Evolutionary conservation across 371 early-diverging fungal genomes (phyloP), one percentile per base, ranked within the genome.

Genomic region (Smittium mucronatum): DNA sequence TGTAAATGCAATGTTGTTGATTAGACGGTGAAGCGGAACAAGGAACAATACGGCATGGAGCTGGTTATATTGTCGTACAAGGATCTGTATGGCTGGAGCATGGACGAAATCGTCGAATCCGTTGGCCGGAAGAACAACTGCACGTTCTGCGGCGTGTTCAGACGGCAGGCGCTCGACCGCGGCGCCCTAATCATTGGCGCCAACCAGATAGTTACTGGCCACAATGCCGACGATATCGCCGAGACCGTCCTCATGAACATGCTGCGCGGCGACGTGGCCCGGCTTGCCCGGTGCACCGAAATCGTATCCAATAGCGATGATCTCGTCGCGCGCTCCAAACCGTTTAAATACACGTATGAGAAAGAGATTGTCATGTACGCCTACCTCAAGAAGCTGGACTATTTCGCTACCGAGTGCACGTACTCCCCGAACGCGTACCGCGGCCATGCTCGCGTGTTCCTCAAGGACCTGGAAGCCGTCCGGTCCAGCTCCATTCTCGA

Each of bases 301-400:
- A 97, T 97, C 70, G 83, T 87, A 25, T 96, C 96, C 5, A 83
- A 86, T 28, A 89, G 92, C 70, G 76, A 84, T 80, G 78, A 87
- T 70, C 78, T 81, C 70, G 85, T 92, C 67, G 86, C 83, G 69
- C 83, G 99, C 72, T 93, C 95, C 34, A 99, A 99, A 82, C 99
- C 99, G 1, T 97, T 99, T 83, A 99, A 98, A 76, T 95, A 95
- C 76, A 95, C 97, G 0, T 99, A 98, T 74, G 99, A 99, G 80
- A 99, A 99, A 81, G 99, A 99, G 74, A 99, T 99, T 73, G 99
- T 99, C 74, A 94, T 99, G 95, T 95, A 99, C 75, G 99, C 99
- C n/a, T 98, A 98, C 78, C 94, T 94, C 76, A 93, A 94, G 78
- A 93, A 97, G 66, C 84, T 99, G 35, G 95, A 95, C 75, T 99